Conservation (phyloP, 2,329 filamentous ascomycete genomes). For the Colletotrichum sp. region DNA sequence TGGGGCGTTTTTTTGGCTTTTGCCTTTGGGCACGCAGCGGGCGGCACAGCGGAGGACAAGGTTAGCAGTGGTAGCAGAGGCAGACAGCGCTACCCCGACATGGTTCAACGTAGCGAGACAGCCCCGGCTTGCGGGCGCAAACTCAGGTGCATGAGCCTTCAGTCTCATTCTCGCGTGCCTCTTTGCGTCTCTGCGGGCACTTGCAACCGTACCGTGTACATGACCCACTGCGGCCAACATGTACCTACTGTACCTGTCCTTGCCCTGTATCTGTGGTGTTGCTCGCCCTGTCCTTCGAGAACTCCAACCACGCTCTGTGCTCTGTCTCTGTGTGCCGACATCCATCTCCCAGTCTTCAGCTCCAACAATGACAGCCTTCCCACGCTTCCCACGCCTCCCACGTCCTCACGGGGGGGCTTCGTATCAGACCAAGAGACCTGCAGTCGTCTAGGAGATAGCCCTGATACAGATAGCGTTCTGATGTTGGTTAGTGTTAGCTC, state of each 20-base stretch:
- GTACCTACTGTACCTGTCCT: neutral
- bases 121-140: constrained; percentile 15
- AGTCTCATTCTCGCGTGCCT: constrained; percentile 13
- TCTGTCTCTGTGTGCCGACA: neutral
- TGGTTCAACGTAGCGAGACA: constrained; percentile 9
- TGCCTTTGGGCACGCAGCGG: constrained; percentile 13
- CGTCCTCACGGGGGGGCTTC: neutral
- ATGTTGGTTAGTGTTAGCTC: neutral
- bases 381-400: neutral
- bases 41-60: constrained; percentile 16
- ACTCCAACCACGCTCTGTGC: neutral
- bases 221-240: neutral
- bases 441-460: neutral
- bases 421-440: neutral
- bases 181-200: neutral
- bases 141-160: constrained; percentile 11
- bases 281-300: neutral
- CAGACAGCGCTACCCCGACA: neutral
- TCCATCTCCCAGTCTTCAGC: neutral
- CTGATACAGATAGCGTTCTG: neutral
- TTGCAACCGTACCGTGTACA: neutral
- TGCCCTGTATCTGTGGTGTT: neutral
- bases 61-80: constrained; percentile 5
- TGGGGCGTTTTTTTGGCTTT: constrained; percentile 19
- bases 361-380: neutral